Percentiles rank a stretch among this genome's conserved stretches.
phyloP scores from a whole-genome alignment of 805 yeast species.

The Pichia eremophila region DNA sequence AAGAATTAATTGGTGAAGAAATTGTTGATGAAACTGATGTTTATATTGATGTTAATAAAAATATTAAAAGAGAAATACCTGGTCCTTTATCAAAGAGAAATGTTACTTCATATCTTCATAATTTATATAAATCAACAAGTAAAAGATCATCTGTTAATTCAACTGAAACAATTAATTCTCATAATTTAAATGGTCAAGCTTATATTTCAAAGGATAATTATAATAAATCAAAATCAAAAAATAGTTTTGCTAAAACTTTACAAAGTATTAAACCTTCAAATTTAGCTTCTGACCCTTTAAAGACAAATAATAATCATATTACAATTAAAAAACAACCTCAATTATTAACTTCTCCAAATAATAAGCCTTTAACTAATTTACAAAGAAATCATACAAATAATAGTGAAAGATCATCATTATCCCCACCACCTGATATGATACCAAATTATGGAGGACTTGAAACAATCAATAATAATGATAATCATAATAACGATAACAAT shows the following conservation, averaged over 20 bases:
- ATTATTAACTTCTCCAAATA: constrained; percentile 8
- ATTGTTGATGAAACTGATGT: constrained; percentile 95
- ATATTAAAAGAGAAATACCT: constrained; percentile 68
- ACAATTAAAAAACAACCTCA: constrained; percentile 54
- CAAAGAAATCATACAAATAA: neutral
- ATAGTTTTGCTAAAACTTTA: constrained; percentile 9
- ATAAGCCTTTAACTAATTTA: neutral
- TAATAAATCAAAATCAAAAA: constrained; percentile 11
- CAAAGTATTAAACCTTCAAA: constrained; percentile 45
- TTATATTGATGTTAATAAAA: constrained; percentile 80
- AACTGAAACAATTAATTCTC: constrained; percentile 5
- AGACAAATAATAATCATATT: constrained; percentile 54
- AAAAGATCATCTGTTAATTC: constrained; percentile 4
- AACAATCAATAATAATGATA: neutral
- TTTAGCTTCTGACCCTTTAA: constrained; percentile 61
- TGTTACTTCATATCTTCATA: constrained; percentile 59
- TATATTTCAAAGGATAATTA: constrained; percentile 7
- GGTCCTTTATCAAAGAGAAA: constrained; percentile 68
- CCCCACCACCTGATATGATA: neutral
- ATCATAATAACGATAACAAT: neutral
- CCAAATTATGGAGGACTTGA: neutral
- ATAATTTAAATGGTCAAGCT: neutral
- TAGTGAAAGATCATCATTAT: neutral
- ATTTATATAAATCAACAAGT: constrained; percentile 31
- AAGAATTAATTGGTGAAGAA: constrained; percentile 95